Conservation (phyloP, 345 rosid genomes). For the Acer negundo region DNA sequence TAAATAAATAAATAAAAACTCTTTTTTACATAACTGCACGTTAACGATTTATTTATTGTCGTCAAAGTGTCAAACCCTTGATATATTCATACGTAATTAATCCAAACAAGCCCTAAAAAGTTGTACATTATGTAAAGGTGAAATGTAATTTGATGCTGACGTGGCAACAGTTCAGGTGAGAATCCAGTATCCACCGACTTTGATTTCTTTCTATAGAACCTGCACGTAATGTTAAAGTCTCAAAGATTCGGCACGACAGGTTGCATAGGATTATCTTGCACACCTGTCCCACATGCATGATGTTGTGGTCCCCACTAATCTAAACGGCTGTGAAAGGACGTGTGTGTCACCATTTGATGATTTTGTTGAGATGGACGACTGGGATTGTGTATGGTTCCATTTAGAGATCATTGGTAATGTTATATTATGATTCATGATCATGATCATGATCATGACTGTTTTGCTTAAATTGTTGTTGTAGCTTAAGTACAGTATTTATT, state of each 20-base stretch:
- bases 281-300: background rate
- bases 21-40: too few species aligned
- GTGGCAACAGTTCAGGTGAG: background rate
- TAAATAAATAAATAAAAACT: too few species aligned
- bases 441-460: too few species aligned
- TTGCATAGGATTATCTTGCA: background rate
- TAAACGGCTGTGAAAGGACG: background rate
- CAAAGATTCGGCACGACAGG: background rate
- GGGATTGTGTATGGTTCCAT: background rate
- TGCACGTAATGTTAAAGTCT: background rate
- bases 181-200: background rate
- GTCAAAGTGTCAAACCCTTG: too few species aligned
- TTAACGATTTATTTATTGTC: too few species aligned
- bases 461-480: background rate
- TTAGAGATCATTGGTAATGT: background rate
- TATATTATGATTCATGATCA: too few species aligned
- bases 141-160: background rate
- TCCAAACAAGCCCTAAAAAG: background rate
- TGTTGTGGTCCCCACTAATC: background rate
- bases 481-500: too few species aligned
- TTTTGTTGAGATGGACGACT: background rate
- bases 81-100: too few species aligned
- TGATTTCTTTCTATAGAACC: background rate
- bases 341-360: background rate
- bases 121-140: background rate